Conservation (phyloP, 1,284 basidiomycete species). For the Xerocomus nothofagi region DNA sequence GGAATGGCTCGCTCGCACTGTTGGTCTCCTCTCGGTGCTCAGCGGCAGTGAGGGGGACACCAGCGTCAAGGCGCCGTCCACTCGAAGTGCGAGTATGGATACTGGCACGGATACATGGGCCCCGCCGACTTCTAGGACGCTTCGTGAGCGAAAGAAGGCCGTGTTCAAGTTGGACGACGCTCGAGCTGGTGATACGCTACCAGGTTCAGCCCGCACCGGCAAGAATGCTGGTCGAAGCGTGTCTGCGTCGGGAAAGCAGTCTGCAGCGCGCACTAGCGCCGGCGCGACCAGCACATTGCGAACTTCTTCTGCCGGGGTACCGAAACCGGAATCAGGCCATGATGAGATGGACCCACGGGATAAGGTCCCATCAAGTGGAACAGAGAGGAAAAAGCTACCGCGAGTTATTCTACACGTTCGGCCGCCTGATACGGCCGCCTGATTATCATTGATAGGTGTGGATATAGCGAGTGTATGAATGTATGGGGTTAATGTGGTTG, state of each 20-base stretch:
- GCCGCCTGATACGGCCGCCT: slow-evolving; percentile 23
- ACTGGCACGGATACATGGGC: slow-evolving; percentile 17
- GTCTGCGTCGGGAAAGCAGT: slow-evolving; percentile 6
- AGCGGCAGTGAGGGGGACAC: slow-evolving; percentile 28
- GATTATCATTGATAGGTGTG: background rate
- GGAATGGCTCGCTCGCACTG: slow-evolving; percentile 57
- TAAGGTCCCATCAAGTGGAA: background rate
- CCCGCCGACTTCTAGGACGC: slow-evolving; percentile 47
- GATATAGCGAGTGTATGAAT: background rate
- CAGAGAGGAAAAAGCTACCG: slow-evolving; percentile 47
- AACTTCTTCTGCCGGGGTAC: background rate
- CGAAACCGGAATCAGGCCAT: background rate
- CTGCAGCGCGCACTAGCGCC: slow-evolving; percentile 29
- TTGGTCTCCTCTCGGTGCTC: slow-evolving; percentile 45
- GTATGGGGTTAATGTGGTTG: no score
- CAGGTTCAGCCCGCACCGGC: background rate
- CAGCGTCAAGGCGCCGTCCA: slow-evolving; percentile 19
- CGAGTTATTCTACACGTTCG: slow-evolving; percentile 56
- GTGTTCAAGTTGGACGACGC: background rate
- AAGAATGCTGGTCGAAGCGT: slow-evolving; percentile 9
- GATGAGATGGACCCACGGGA: background rate
- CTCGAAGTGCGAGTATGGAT: slow-evolving; percentile 15
- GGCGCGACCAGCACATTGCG: slow-evolving; percentile 21
- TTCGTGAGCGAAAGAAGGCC: slow-evolving; percentile 56
- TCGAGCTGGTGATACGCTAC: background rate